Evolutionary conservation across 345 rosid genomes (phyloP), one percentile per base, ranked within the genome.

Genomic region (Populus simonii): DNA sequence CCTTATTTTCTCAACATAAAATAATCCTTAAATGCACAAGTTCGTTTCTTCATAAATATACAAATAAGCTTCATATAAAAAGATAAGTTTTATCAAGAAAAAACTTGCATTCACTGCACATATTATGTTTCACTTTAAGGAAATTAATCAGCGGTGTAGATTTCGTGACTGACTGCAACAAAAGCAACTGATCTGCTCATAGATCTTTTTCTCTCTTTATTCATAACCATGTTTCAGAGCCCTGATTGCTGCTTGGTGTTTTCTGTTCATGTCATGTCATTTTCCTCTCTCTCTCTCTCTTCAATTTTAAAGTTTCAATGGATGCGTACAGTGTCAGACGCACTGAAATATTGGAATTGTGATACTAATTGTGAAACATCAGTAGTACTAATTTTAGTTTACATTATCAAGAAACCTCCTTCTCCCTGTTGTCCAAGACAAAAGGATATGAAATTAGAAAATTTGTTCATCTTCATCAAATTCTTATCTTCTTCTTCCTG

Each of bases 151-250:
- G 55, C 11, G 39, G 57, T 41, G 33, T 29, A 53, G 74, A 72
- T 72, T 51, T 72, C 15, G 4, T 53, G 63, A 31, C 74, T 31
- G 74, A 31, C 63, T 72, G 74, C 22, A 72, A 72, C 66, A 73
- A 73, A 31, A 33, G 39, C n/a, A 43, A 15, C 3, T 18, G 29
- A 73, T 39, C 68, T 73, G 39, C 63, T 38, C 53, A 57, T 29
- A 33, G 70, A 63, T 74, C 45, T 38, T 27, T 74, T 29, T 43
- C 25, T 63, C 20, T 62, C 23, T 74, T 51, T 71, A 70, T 45
- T 53, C 75, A 57, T 35, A 33, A 61, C 35, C 11, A 38, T 38
- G 47, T 38, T 35, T 20, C 27, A n/a, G 51, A 68, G 72, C 7
- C 25, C 10, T 23, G 53, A 45, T 57, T 22, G 38, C 10, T 22